Conservation (phyloP, 2,329 filamentous ascomycete species). For the Basipetospora chlamydospora region DNA sequence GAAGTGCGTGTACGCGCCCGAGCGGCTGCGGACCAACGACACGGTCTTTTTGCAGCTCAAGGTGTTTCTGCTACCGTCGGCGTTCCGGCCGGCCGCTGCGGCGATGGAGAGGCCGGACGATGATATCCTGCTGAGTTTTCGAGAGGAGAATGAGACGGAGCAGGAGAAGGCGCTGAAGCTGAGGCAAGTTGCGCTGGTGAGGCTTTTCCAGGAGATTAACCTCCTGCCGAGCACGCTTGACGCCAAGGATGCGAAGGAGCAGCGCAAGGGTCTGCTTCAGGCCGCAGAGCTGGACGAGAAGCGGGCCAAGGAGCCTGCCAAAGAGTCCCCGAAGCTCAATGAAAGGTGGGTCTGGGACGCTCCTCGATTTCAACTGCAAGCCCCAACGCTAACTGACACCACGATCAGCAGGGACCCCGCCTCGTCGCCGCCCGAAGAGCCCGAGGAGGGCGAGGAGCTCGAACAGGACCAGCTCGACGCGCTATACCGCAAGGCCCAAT, state of each 20-base stretch:
- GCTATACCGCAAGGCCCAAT: slow-evolving; percentile 89
- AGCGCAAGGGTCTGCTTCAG: slow-evolving; percentile 68
- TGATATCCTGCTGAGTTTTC: slow-evolving; percentile 51
- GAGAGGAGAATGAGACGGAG: slow-evolving; percentile 70
- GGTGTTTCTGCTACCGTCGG: slow-evolving; percentile 58
- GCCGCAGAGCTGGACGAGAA: slow-evolving; percentile 83
- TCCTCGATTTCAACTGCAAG: neutral
- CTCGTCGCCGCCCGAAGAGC: slow-evolving; percentile 36
- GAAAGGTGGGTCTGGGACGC: neutral
- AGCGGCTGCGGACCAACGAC: slow-evolving; percentile 74
- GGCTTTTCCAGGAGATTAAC: slow-evolving; percentile 78
- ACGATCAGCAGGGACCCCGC: neutral
- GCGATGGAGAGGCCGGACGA: slow-evolving; percentile 17
- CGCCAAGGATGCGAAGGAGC: slow-evolving; percentile 58
- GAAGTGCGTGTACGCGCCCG: slow-evolving; percentile 76
- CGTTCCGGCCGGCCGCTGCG: slow-evolving; percentile 52
- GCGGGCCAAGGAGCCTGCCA: slow-evolving; percentile 45
- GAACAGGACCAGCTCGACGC: slow-evolving; percentile 92
- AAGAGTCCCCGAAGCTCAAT: slow-evolving; percentile 3
- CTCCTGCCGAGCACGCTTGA: slow-evolving; percentile 64
- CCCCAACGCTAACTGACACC: neutral
- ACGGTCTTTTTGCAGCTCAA: slow-evolving; percentile 83
- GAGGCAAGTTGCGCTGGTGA: slow-evolving; percentile 76
- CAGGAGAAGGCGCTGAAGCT: slow-evolving; percentile 76
- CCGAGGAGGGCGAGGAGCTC: slow-evolving; percentile 77